Evolutionary conservation across 768 basidiomycete genomes (phyloP).

Genomic region (Trametes elegans): DNA sequence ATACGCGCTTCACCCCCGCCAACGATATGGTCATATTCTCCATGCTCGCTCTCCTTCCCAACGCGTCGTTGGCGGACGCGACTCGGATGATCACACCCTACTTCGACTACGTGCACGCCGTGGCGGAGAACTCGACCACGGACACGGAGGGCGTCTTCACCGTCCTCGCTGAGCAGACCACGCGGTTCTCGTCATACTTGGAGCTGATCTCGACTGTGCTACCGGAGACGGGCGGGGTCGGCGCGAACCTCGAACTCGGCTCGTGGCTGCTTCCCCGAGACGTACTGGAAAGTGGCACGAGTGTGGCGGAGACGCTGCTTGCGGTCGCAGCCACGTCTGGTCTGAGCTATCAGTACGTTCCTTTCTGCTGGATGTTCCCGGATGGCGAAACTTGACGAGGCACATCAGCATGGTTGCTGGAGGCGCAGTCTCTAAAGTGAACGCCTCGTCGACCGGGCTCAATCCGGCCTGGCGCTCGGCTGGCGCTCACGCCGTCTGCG

Average conservation of each 20-base stretch:
- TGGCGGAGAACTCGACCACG: slow-evolving; percentile 13
- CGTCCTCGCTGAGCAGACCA: too few species aligned
- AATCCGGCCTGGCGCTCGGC: not conserved
- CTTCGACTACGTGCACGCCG: slow-evolving; percentile 27
- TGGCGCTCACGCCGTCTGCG: not conserved
- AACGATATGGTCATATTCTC: not conserved
- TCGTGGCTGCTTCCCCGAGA: slow-evolving; percentile 20
- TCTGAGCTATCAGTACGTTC: slow-evolving; percentile 11
- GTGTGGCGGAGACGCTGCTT: slow-evolving; percentile 11
- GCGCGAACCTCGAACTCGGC: slow-evolving; percentile 4
- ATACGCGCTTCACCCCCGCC: slow-evolving; percentile 8
- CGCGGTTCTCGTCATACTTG: slow-evolving; percentile 16
- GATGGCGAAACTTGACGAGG: not conserved
- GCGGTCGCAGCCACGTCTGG: not conserved
- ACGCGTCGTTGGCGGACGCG: slow-evolving; percentile 35
- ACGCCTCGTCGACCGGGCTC: not conserved
- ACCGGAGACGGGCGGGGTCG: slow-evolving; percentile 5
- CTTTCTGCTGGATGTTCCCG: not conserved
- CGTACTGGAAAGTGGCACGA: slow-evolving; percentile 5
- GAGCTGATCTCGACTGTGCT: slow-evolving; percentile 3
- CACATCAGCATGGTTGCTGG: not conserved
- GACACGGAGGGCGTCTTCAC: too few species aligned
- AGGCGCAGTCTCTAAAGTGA: not conserved
- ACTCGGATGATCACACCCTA: slow-evolving; percentile 36
- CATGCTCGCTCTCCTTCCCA: slow-evolving; percentile 24